Percentiles rank a stretch among this genome's conserved stretches.
phyloP scores from a whole-genome alignment of 306 rosid genomes.

The Prunus davidiana region DNA sequence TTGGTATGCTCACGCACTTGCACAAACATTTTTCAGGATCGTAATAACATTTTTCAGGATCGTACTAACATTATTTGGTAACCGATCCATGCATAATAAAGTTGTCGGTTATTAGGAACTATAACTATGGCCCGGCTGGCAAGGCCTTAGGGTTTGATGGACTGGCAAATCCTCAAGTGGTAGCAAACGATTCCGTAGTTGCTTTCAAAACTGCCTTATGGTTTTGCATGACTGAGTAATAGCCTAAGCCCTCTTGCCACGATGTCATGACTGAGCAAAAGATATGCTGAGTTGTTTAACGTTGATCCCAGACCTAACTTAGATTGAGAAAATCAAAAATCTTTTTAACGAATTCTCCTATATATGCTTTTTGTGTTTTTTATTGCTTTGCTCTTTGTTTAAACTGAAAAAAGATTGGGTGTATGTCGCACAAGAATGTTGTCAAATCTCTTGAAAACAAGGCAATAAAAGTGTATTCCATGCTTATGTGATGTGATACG shows the following conservation, averaged over 20 bases:
- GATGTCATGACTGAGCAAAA: conserved; percentile 59
- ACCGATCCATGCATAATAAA: no score
- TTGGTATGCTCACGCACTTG: no score
- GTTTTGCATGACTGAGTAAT: conserved; percentile 78
- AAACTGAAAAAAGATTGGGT: no score
- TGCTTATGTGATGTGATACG: no score
- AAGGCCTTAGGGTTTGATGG: conserved; percentile 77
- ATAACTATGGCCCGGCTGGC: conserved; percentile 83
- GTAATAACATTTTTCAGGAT: no score
- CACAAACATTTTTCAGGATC: no score
- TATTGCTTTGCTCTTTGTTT: no score
- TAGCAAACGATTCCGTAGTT: conserved; percentile 49
- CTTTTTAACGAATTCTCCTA: conserved; percentile 20
- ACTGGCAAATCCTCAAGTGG: conserved; percentile 63
- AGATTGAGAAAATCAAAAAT: conserved; percentile 60
- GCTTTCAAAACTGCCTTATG: conserved; percentile 78
- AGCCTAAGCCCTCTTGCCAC: conserved; percentile 73
- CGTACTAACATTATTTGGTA: no score
- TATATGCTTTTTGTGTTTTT: no score
- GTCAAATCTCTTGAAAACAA: no score
- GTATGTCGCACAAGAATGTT: no score
- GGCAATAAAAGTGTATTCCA: no score
- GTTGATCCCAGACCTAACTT: conserved; percentile 63
- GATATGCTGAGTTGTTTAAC: conserved; percentile 48
- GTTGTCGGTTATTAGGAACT: conserved; percentile 47